phyloP scores from a whole-genome alignment of 108 stramenopile species.

The Conticribra guillardii region DNA sequence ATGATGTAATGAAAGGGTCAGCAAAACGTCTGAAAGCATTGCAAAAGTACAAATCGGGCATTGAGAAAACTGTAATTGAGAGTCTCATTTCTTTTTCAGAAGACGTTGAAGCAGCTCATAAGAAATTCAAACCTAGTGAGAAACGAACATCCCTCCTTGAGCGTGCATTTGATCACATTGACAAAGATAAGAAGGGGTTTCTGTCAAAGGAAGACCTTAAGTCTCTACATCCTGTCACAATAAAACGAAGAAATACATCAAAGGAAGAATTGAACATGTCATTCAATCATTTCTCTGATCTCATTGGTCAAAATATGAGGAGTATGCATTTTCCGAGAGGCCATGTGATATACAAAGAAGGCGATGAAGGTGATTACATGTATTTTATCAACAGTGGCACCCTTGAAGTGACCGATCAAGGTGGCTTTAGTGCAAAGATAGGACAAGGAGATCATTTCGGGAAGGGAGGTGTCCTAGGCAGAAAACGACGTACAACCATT shows the following conservation, averaged over 20 bases:
- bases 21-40: constrained; percentile 72
- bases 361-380: constrained; percentile 83
- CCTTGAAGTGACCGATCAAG: constrained; percentile 59
- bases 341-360: constrained; percentile 80
- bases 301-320: constrained; percentile 43
- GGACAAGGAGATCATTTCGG: constrained; percentile 59
- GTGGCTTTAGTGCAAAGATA: constrained; percentile 51
- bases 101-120: constrained; percentile 32
- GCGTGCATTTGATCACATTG: constrained; percentile 77
- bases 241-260: constrained; percentile 27
- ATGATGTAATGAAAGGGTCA: constrained; percentile 75
- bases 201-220: constrained; percentile 50
- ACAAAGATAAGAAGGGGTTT: constrained; percentile 79
- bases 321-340: constrained; percentile 73
- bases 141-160: constrained; percentile 69
- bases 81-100: constrained; percentile 48
- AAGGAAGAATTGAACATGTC: constrained; percentile 45
- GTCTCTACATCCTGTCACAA: constrained; percentile 26
- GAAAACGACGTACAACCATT: constrained; percentile 36
- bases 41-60: constrained; percentile 45
- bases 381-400: constrained; percentile 88
- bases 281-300: constrained; percentile 45
- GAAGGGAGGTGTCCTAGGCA: constrained; percentile 45
- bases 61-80: constrained; percentile 53
- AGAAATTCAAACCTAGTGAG: constrained; percentile 17